These are phyloP conservation scores for Juglanconis juglandina DNA, from an alignment of 2,329 filamentous ascomycete species.

Conservation along the genomic window DNA sequence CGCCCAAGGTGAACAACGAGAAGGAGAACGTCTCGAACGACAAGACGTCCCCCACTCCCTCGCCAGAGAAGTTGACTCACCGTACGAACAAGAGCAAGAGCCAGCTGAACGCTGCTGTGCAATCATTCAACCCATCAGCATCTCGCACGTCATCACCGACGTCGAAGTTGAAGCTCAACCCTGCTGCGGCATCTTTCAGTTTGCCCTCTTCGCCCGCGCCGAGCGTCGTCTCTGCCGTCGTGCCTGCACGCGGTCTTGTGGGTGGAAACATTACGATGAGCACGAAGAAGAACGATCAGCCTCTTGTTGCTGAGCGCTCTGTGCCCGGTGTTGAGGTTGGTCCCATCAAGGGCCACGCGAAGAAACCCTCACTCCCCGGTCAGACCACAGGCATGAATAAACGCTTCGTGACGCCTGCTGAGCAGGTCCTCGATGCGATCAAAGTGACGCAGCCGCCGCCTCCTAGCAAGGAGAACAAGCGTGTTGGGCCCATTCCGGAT, in stretches of 20 bases:
- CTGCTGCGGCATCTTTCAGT: background rate
- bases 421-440: conserved; percentile 10
- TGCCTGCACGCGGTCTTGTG: background rate
- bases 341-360: conserved; percentile 1
- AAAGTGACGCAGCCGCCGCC: conserved; percentile 10
- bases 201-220: background rate
- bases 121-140: conserved; percentile 17
- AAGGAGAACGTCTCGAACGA: background rate
- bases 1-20: background rate
- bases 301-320: background rate
- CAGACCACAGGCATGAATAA: background rate
- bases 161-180: background rate
- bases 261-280: background rate
- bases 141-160: background rate
- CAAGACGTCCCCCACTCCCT: conserved; percentile 6
- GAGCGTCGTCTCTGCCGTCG: background rate
- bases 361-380: conserved; percentile 8
- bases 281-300: background rate
- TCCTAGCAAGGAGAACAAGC: conserved; percentile 10
- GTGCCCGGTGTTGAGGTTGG: background rate
- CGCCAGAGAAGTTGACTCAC: conserved; percentile 2
- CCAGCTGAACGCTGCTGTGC: conserved; percentile 19
- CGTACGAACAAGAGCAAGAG: background rate
- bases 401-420: conserved; percentile 13
- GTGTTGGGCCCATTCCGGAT: background rate